phyloP scores from a whole-genome alignment of 2,329 filamentous ascomycete species.

The Xylaria sp. region DNA sequence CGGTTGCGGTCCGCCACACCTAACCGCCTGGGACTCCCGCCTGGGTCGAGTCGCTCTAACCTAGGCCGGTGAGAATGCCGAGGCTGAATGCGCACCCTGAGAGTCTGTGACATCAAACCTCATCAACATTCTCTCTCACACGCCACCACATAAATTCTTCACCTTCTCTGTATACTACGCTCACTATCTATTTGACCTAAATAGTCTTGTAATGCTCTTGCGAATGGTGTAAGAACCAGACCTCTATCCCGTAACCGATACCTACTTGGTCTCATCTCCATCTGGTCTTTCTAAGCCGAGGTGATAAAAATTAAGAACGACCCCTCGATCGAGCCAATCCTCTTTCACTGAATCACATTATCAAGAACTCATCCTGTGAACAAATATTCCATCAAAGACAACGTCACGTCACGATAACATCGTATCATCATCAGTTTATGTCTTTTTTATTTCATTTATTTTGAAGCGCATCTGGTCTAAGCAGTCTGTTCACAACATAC shows the following conservation, averaged over 20 bases:
- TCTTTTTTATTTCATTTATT: neutral
- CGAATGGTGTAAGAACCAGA: neutral
- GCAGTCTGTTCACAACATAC: neutral
- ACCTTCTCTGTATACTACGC: neutral
- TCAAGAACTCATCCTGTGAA: neutral
- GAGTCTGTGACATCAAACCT: constrained; percentile 16
- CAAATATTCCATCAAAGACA: neutral
- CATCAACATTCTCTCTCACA: constrained; percentile 2
- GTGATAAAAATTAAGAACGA: neutral
- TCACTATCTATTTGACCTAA: too few relatives aligned
- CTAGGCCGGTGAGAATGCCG: constrained; percentile 8
- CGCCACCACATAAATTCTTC: neutral
- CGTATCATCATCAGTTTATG: neutral
- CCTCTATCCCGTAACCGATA: too few relatives aligned
- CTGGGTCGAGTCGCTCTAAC: neutral
- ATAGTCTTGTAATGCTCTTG: neutral
- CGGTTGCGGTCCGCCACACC: too few relatives aligned
- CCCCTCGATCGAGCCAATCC: neutral
- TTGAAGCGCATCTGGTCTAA: neutral
- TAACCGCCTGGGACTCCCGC: too few relatives aligned
- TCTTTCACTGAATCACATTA: neutral
- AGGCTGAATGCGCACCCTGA: constrained; percentile 14
- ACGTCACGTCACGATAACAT: neutral
- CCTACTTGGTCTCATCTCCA: neutral
- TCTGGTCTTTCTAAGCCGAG: neutral